Evolutionary conservation across 2,329 filamentous ascomycete genomes (phyloP).

Genomic region (Tympanopsis confertula): DNA sequence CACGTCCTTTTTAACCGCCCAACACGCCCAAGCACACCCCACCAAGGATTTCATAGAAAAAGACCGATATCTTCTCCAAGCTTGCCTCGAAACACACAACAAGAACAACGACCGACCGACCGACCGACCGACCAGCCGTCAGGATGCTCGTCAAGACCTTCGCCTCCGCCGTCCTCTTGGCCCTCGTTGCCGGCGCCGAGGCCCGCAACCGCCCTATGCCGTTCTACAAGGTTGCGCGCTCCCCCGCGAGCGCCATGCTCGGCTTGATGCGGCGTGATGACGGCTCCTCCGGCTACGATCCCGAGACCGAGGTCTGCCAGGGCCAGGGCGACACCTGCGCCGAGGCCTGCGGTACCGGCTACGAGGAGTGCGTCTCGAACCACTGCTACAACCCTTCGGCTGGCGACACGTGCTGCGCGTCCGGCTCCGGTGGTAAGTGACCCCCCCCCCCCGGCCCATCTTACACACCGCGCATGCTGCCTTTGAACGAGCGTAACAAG

Average conservation of each 20-base stretch:
- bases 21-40: not conserved
- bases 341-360: conserved; percentile 40
- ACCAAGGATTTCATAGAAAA: not conserved
- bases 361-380: conserved; percentile 32
- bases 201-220: conserved; percentile 20
- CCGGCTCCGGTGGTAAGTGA: conserved; percentile 41
- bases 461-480: conserved; percentile 3
- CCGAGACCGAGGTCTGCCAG: conserved; percentile 30
- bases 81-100: not conserved
- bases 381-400: conserved; percentile 45
- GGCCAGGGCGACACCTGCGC: conserved; percentile 37
- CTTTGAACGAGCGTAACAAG: conserved; percentile 4
- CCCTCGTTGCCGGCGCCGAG: conserved; percentile 14
- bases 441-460: not conserved
- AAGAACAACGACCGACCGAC: not conserved
- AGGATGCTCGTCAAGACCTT: conserved; percentile 17
- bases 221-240: conserved; percentile 18
- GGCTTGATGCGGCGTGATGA: conserved; percentile 30
- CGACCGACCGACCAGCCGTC: conserved; percentile 3
- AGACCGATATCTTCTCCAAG: no score
- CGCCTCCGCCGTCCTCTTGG: conserved; percentile 8
- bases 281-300: conserved; percentile 32
- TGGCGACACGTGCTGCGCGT: conserved; percentile 44
- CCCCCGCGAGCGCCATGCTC: conserved; percentile 21
- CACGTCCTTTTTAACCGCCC: not conserved